Conservation (phyloP, 192 early-diverging fungal species). For the Backusella psychrophila region DNA sequence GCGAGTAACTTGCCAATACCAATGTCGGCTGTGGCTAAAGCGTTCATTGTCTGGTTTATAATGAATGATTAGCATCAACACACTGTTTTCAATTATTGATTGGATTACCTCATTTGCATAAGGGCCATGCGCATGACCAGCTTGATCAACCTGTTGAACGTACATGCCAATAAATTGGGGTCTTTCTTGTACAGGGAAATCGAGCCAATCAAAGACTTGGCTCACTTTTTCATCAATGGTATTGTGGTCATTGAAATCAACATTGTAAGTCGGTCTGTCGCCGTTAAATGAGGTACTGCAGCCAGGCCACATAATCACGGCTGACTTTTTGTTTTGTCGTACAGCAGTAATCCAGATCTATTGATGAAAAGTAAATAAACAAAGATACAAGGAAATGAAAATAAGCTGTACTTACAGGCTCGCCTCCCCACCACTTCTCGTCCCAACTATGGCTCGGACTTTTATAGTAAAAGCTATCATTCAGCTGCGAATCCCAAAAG, state of each 20-base stretch:
- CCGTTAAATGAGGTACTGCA: constrained; percentile 59
- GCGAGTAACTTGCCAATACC: constrained; percentile 59
- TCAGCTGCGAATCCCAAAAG: constrained; percentile 73
- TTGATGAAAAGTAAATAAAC: background rate
- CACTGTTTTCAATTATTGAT: too few species aligned
- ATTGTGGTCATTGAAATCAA: constrained; percentile 48
- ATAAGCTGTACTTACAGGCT: constrained; percentile 58
- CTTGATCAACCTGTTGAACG: constrained; percentile 73
- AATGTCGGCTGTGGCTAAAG: constrained; percentile 51
- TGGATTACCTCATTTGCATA: constrained; percentile 59
- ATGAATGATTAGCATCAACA: too few species aligned
- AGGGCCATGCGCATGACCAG: constrained; percentile 74
- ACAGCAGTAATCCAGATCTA: constrained; percentile 90
- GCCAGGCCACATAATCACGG: constrained; percentile 89
- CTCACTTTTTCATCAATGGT: constrained; percentile 57
- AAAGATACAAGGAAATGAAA: background rate
- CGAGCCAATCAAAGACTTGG: constrained; percentile 73
- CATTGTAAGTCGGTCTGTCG: constrained; percentile 64
- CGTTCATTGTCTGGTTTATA: constrained; percentile 1
- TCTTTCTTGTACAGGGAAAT: constrained; percentile 65
- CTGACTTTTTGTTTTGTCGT: constrained; percentile 64
- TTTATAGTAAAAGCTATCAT: constrained; percentile 80
- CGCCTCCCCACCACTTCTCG: constrained; percentile 86
- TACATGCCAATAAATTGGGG: constrained; percentile 79
- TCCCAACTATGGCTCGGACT: constrained; percentile 59